Evolutionary conservation across 2,329 filamentous ascomycete genomes (phyloP).

Genomic region (Penicillium brevicompactum): DNA sequence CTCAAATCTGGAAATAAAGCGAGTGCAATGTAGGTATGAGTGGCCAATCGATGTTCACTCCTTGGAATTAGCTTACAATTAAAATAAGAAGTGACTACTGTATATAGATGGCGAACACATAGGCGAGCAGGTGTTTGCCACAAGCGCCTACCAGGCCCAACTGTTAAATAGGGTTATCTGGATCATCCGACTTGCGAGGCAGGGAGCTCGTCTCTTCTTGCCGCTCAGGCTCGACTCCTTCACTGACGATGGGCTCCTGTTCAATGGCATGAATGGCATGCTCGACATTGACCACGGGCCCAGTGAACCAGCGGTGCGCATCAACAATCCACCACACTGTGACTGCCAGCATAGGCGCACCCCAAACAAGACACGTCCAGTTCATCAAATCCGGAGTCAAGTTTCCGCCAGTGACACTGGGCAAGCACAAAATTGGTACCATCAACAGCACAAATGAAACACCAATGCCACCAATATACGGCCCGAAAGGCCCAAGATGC

Average conservation of each 20-base stretch:
- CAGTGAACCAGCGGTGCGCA: constrained; percentile 70
- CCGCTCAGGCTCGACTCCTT: constrained; percentile 22
- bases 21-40: neutral
- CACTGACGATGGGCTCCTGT: constrained; percentile 25
- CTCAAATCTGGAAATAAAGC: too few relatives aligned
- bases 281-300: constrained; percentile 68
- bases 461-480: constrained; percentile 59
- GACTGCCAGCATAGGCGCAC: constrained; percentile 62
- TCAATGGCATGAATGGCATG: constrained; percentile 44
- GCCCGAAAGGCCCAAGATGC: constrained; percentile 64
- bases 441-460: constrained; percentile 65
- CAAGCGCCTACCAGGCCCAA: too few relatives aligned
- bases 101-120: too few relatives aligned
- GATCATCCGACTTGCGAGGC: constrained; percentile 14
- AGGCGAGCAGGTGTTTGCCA: too few relatives aligned
- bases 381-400: constrained; percentile 62
- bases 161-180: constrained; percentile 4
- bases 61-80: too few relatives aligned
- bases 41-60: neutral
- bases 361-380: constrained; percentile 69
- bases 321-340: constrained; percentile 65
- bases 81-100: too few relatives aligned
- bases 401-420: constrained; percentile 58
- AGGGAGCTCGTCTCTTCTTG: constrained; percentile 3
- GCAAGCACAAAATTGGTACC: constrained; percentile 69